These are phyloP conservation scores for Theobroma cacao DNA, from an alignment of 345 rosid species.

Conservation along the genomic window DNA sequence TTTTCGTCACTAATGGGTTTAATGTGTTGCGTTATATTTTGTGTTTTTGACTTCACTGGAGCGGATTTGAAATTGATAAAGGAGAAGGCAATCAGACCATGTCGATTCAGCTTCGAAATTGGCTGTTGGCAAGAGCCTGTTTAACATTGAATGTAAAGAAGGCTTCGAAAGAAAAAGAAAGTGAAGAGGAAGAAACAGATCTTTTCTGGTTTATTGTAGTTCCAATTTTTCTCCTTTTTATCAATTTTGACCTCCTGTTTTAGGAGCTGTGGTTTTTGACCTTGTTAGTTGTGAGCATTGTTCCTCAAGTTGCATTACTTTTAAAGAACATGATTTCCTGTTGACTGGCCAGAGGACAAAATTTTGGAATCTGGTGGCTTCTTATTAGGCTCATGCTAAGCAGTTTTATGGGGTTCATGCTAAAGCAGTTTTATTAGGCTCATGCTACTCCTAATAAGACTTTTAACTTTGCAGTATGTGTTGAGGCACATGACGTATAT, in stretches of 20 bases:
- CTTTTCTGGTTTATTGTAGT: background rate
- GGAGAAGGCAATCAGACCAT: background rate
- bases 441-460: too few species aligned
- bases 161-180: background rate
- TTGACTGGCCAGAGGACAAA: too few species aligned
- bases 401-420: too few species aligned
- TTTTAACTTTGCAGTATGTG: too few species aligned
- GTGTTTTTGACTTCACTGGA: constrained; percentile 5
- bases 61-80: constrained; percentile 7
- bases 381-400: too few species aligned
- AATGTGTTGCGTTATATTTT: constrained; percentile 7
- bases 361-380: too few species aligned
- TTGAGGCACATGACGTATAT: too few species aligned
- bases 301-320: background rate
- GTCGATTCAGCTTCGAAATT: constrained; percentile 1
- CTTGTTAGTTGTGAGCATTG: background rate
- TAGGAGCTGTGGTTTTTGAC: background rate
- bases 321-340: background rate
- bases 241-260: background rate
- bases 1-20: constrained; percentile 21
- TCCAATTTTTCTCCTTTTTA: background rate
- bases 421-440: too few species aligned
- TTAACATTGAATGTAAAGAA: background rate
- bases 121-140: background rate
- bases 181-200: background rate